Base-by-base conservation (phyloP, 805 yeast species). In the Ogataea pilisensis region DNA sequence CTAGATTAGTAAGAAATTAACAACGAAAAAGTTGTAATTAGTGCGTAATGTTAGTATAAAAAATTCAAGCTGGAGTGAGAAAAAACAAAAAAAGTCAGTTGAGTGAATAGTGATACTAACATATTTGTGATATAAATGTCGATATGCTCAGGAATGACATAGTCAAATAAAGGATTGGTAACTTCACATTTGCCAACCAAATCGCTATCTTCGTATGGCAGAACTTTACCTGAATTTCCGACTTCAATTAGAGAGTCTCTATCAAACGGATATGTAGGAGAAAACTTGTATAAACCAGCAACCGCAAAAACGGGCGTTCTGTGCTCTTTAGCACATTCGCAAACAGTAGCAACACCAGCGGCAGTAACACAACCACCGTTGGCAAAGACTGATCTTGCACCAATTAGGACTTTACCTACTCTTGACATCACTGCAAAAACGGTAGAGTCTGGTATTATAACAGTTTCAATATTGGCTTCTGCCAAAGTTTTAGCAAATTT, bases 251-350 rank as follows among this genome's bases (percentile, higher is more conserved):
- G 70, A 48, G 82, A 80, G 52, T 86, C 91, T 42, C 84, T 76
- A 58, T 86, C 89, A 61, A 84, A 87, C 20, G 97, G 99, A 59
- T 93, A 93, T 38, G 85, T 70, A 25, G 98, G 98, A 8, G 95
- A 84, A 37, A 93, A 72, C 65, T 93, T 93, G 70, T 86, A 93
- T 41, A 91, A 71, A 35, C 98, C 99, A 2, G 97, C 89, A 36
- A 90, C 93, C 1, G 93, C 90, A 60, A 93, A 85, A 5, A 93
- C 98, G 0, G 99, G 99, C n/a, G 96, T 91, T 58, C 80, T 77
- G 62, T 86, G 91, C 57, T 87, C 95, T 58, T 85, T 86, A 21
- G 99, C 99, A 65, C 96, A 86, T 65, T 90, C 96, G 51, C 95
- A 90, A 9, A 89, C 96, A 36, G 89, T 76, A 22, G 95, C 85